Conservation (phyloP, 2,329 filamentous ascomycete genomes). For the Emmonsia crescens region DNA sequence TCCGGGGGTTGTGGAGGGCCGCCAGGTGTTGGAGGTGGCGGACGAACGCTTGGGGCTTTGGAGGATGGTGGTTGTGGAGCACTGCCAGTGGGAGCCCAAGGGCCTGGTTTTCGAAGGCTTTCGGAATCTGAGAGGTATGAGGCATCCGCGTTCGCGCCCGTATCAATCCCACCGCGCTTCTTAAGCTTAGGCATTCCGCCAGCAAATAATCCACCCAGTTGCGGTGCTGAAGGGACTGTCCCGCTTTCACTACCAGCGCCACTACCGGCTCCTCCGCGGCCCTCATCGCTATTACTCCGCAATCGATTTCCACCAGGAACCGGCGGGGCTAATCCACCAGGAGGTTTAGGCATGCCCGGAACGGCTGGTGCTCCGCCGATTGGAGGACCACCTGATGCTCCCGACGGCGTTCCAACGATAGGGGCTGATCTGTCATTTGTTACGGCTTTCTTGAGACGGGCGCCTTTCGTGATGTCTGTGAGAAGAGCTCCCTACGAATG, state of each 20-base stretch:
- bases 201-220: conserved; percentile 78
- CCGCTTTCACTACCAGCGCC: conserved; percentile 38
- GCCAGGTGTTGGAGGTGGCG: conserved; percentile 40
- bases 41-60: conserved; percentile 40
- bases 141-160: conserved; percentile 58
- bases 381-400: conserved; percentile 48
- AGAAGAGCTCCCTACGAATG: conserved; percentile 64
- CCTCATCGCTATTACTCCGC: conserved; percentile 74
- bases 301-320: conserved; percentile 55
- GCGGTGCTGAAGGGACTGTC: conserved; percentile 60
- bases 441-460: conserved; percentile 67
- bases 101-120: conserved; percentile 40
- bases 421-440: conserved; percentile 91
- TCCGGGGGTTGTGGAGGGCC: conserved; percentile 41
- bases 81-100: conserved; percentile 41
- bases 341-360: conserved; percentile 51
- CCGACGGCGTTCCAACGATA: conserved; percentile 47
- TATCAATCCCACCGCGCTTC: conserved; percentile 74
- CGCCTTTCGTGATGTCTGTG: conserved; percentile 76
- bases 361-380: conserved; percentile 71
- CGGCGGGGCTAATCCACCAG: conserved; percentile 60
- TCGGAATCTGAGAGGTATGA: conserved; percentile 78
- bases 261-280: conserved; percentile 20
- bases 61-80: conserved; percentile 50
- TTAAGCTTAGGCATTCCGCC: conserved; percentile 93